Base-by-base conservation (phyloP, 352 stramenopile genomes). In the Peronospora farinosa region DNA sequence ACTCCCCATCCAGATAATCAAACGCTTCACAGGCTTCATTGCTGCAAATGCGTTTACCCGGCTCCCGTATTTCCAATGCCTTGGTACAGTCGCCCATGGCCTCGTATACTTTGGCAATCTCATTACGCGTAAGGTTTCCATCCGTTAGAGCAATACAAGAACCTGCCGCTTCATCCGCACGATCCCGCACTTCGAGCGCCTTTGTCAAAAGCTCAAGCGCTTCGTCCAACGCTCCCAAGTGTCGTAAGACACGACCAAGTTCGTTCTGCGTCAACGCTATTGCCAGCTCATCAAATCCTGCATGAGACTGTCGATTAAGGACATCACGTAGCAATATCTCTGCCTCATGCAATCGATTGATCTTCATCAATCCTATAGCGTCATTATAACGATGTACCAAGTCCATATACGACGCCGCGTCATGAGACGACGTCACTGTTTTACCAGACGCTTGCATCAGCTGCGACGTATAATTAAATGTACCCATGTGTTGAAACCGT, bases 61-160 rank as follows among this genome's bases (percentile, higher is more conserved):
- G 53, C 23, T 64, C 55, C 27, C 78, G 75, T 15, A 67, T 68
- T 15, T 55, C 37, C 40, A 79, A 55, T 40, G 76, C 79, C 21
- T 49, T 66, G 11, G 49, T 33, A 42, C 63, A 80, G 45, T 88
- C 67, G 35, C 77, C 77, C 31, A 68, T 69, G 39, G 77, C 74
- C 54, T 88, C 74, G 49, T 76, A 79, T 37, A 84, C 67, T 38
- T 88, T 88, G 40, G 63, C 77, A 27, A 88, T 47, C 51, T 88
- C 74, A n/a, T 88, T 74, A 8, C 77, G 74, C 58, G 77, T 83
- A 39, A 83, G 45, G 40, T 84, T 85, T 13, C 69, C 68, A 56
- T 88, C 74, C n/a, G 67, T 62, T 16, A 84, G 56, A 15, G 65
- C 69, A 32, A 69, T 73, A 11, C 39, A 49, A 36, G 78, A 69